phyloP scores from a whole-genome alignment of 495 filamentous ascomycete species.

The Echria macrotheca region DNA sequence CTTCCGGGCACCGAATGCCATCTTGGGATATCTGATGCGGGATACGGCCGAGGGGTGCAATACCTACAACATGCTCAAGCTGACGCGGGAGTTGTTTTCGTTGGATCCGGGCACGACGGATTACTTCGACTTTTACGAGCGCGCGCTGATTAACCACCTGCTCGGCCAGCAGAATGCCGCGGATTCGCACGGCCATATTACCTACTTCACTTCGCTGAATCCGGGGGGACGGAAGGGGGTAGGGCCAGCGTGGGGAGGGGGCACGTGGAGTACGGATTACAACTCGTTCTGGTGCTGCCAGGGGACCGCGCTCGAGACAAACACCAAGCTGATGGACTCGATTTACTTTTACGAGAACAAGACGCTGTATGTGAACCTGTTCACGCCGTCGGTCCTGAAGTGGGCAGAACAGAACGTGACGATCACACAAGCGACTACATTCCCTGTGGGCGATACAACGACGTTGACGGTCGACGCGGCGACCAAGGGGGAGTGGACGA shows the following conservation, averaged over 20 bases:
- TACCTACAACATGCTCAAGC: constrained; percentile 38
- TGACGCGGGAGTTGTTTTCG: constrained; percentile 34
- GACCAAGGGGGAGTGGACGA: constrained; percentile 15
- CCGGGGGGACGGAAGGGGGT: constrained; percentile 26
- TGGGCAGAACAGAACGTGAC: constrained; percentile 23
- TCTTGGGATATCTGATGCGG: constrained; percentile 23
- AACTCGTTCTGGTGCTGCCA: constrained; percentile 24
- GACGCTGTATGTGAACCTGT: constrained; percentile 32
- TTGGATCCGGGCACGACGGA: constrained; percentile 13
- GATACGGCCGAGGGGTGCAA: constrained; percentile 37
- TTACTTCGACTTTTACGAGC: constrained; percentile 40
- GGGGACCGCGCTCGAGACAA: constrained; percentile 18
- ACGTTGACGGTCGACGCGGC: constrained; percentile 17
- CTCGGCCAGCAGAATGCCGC: constrained; percentile 31
- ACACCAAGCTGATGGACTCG: constrained; percentile 21
- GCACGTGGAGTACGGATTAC: constrained; percentile 21
- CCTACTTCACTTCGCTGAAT: constrained; percentile 34
- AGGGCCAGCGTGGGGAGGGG: constrained; percentile 20
- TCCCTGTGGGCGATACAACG: constrained; percentile 25
- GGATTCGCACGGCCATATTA: constrained; percentile 31
- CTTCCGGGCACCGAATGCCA: constrained; percentile 30
- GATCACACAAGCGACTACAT: constrained; percentile 26
- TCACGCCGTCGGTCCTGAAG: constrained; percentile 27
- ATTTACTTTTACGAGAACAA: constrained; percentile 14
- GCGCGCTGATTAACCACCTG: constrained; percentile 33